Evolutionary conservation across 2,329 filamentous ascomycete genomes (phyloP).

Genomic region (Didymella sp.): DNA sequence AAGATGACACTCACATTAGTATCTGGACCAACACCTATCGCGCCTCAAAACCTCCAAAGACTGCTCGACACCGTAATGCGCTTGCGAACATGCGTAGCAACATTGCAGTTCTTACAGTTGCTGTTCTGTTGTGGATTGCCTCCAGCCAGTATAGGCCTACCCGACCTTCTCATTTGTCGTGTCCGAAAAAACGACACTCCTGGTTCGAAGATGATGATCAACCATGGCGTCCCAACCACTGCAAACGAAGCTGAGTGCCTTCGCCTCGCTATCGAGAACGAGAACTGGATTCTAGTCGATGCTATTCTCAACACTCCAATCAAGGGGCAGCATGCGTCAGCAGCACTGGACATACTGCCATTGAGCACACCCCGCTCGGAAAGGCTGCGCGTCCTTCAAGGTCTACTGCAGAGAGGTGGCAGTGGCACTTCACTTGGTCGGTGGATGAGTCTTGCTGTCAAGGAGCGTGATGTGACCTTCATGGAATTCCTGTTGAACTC

Average conservation of each 20-base stretch:
- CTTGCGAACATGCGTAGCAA: slow-evolving; percentile 35
- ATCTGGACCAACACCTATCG: slow-evolving; percentile 37
- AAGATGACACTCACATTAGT: slow-evolving; percentile 38
- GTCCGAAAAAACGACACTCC: slow-evolving; percentile 36
- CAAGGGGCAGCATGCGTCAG: slow-evolving; percentile 38
- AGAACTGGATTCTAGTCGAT: slow-evolving; percentile 41
- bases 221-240: slow-evolving; percentile 34
- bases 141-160: slow-evolving; percentile 34
- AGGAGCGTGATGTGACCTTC: slow-evolving; percentile 39
- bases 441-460: slow-evolving; percentile 39
- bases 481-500: slow-evolving; percentile 40
- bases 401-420: slow-evolving; percentile 39
- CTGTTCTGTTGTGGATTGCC: slow-evolving; percentile 45
- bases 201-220: slow-evolving; percentile 43
- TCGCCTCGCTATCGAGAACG: slow-evolving; percentile 33
- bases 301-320: slow-evolving; percentile 36
- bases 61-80: slow-evolving; percentile 42
- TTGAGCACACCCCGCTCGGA: slow-evolving; percentile 28
- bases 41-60: slow-evolving; percentile 34
- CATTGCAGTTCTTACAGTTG: slow-evolving; percentile 41
- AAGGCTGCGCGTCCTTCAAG: slow-evolving; percentile 35
- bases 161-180: slow-evolving; percentile 41
- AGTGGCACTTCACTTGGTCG: slow-evolving; percentile 34
- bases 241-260: slow-evolving; percentile 43
- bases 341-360: slow-evolving; percentile 35